Base-by-base conservation (phyloP, 176 grass and related monocot species). In the Aegilops longissima region DNA sequence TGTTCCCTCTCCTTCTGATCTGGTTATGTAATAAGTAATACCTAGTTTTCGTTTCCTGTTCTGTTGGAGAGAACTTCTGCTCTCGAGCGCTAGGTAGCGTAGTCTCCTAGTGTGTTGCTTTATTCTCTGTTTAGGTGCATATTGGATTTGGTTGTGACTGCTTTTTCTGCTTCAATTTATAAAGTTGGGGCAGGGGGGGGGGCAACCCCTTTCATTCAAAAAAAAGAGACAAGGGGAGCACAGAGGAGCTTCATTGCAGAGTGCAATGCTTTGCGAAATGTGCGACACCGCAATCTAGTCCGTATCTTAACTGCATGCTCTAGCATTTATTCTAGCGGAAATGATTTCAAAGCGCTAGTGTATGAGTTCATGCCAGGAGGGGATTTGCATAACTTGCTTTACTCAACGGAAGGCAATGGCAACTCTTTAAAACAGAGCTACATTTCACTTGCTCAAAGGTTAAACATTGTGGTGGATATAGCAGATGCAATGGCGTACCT, bases 341-440 rank as follows among this genome's bases (percentile, higher is more conserved):
- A 83, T 83, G 61, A 83, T 45, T 88, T 82, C 25, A 88, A 88
- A 9, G 86, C 86, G 11, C 7, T 88, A 5, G 62, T 83, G 8
- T 88, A 88, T 25, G 27, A 88, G 27, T 83, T 78, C 36, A 88
- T 83, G 86, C 35, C 35, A 70, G 20, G 14, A 78, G 86, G 86
- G 0, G 86, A 88, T 52, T 47, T 78, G 12, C 35, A 83, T 88
- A 59, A 25, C 2, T 70, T 88, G 4, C n/a, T 83, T 0, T 78
- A 88, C 49, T 70, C 73, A 1, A 49, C 18, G 13, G 17, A 38
- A 61, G 47, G 25, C 5, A 9, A n/a, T 70, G 80, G 54, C 9
- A 42, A 18, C 45, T 31, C 62, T 59, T 69, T 71, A 82, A 18
- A 18, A 34, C 8, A 3, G 1, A 44, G n/a, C 23, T 3, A 45